Percentiles rank a stretch among this genome's conserved stretches.
These are phyloP conservation scores for Phyllosticta citriasiana DNA, from an alignment of 2,329 filamentous ascomycete genomes.

Conservation along the genomic window DNA sequence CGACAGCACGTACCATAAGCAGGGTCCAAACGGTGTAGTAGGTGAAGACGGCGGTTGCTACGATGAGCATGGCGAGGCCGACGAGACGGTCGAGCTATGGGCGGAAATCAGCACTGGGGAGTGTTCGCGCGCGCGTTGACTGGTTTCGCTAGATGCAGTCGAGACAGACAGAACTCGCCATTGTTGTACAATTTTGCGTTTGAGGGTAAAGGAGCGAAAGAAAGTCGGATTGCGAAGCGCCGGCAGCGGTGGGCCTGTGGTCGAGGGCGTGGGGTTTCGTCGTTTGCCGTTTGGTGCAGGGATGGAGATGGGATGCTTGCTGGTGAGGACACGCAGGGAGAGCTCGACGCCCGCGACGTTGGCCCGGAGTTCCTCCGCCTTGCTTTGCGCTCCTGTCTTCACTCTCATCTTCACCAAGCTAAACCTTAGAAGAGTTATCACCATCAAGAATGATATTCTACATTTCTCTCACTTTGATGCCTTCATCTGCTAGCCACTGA, in stretches of 20 bases:
- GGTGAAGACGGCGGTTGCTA: constrained; percentile 62
- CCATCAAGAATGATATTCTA: too few relatives aligned
- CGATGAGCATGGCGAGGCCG: constrained; percentile 65
- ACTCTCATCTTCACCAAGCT: too few relatives aligned
- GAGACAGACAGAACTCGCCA: constrained; percentile 9
- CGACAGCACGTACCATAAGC: constrained; percentile 61
- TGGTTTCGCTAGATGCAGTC: constrained; percentile 1
- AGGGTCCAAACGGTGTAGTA: constrained; percentile 99
- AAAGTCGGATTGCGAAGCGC: not conserved
- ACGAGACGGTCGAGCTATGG: constrained; percentile 79
- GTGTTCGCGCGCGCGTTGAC: not conserved
- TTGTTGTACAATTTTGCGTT: constrained; percentile 3
- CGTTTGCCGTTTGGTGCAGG: not conserved
- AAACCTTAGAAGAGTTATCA: too few relatives aligned
- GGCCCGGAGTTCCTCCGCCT: not conserved
- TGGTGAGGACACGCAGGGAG: not conserved
- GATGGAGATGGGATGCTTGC: not conserved
- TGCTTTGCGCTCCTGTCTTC: not conserved
- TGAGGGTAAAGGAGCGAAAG: constrained; percentile 1
- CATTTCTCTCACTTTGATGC: too few relatives aligned
- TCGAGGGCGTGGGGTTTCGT: not conserved
- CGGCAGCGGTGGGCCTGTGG: not conserved
- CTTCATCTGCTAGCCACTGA: too few relatives aligned
- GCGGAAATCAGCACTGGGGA: not conserved
- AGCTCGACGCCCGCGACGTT: constrained; percentile 2